phyloP scores from a whole-genome alignment of 306 rosid species.

The Glycyrrhiza uralensis region DNA sequence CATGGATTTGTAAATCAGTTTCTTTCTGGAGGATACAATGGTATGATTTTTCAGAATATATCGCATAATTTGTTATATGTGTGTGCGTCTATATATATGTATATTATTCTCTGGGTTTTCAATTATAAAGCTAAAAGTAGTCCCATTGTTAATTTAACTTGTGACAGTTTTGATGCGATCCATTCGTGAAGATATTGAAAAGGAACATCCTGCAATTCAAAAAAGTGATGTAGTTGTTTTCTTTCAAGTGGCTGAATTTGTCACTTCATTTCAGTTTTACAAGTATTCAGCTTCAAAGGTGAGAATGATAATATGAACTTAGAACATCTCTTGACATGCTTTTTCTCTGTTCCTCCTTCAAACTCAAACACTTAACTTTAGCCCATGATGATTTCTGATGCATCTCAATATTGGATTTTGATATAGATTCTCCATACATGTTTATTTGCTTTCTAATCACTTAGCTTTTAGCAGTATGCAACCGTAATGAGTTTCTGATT shows the following conservation, averaged over 20 bases:
- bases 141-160: constrained; percentile 25
- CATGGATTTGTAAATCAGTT: constrained; percentile 75
- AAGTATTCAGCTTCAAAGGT: constrained; percentile 72
- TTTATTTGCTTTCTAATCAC: background rate
- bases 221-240: constrained; percentile 64
- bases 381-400: background rate
- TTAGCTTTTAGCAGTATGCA: background rate
- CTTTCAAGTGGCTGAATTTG: constrained; percentile 89
- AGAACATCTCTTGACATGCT: background rate
- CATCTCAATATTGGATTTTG: background rate
- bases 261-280: constrained; percentile 77
- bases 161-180: constrained; percentile 80
- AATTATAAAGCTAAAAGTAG: constrained; percentile 17
- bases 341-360: constrained; percentile 6
- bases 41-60: constrained; percentile 37
- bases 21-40: constrained; percentile 76
- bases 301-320: constrained; percentile 37
- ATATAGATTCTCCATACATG: background rate
- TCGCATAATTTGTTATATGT: background rate
- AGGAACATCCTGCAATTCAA: constrained; percentile 80
- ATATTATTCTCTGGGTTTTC: background rate
- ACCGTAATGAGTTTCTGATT: background rate
- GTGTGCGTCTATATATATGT: background rate
- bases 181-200: constrained; percentile 68
- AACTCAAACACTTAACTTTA: background rate